A percentile compares a stretch with the other conserved stretches of the same genome.
These are phyloP conservation scores for Barnettozyma vustinii DNA, from an alignment of 805 yeast species.

Conservation along the genomic window DNA sequence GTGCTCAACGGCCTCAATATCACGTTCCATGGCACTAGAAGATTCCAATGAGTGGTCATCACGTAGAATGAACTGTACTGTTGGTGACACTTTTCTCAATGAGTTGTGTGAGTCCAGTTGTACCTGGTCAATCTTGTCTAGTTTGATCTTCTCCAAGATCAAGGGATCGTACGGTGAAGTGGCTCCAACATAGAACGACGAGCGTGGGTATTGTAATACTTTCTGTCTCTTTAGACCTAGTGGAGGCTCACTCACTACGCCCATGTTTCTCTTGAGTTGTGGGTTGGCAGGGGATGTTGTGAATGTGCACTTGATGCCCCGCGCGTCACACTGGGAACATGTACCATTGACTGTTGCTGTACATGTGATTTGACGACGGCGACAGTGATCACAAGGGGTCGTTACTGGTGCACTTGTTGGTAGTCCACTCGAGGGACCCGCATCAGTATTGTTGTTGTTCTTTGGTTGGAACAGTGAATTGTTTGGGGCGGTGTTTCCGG, in stretches of 20 bases:
- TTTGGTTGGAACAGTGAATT: neutral
- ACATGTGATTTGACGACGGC: constrained; percentile 76
- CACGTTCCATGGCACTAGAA: constrained; percentile 63
- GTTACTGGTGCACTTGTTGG: neutral
- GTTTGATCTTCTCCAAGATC: constrained; percentile 56
- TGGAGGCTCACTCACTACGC: constrained; percentile 12
- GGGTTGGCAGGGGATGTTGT: constrained; percentile 44
- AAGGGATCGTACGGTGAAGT: constrained; percentile 78
- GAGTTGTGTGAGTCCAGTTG: constrained; percentile 61
- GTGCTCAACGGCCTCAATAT: constrained; percentile 78
- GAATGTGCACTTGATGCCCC: constrained; percentile 70
- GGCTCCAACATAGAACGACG: constrained; percentile 84
- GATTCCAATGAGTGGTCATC: constrained; percentile 75
- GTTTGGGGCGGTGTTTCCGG: neutral
- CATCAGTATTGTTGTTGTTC: neutral
- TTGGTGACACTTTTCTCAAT: constrained; percentile 72
- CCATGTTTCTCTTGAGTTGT: constrained; percentile 32
- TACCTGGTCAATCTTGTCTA: constrained; percentile 76
- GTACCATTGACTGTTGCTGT: constrained; percentile 56
- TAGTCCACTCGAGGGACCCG: neutral
- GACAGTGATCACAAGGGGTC: constrained; percentile 72
- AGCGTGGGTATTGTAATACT: constrained; percentile 82
- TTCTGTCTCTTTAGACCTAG: constrained; percentile 13
- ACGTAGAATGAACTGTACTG: constrained; percentile 68
- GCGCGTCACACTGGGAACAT: constrained; percentile 68